Percentiles rank a stretch among this genome's conserved stretches.
These are phyloP conservation scores for Asparagopsis taxiformis DNA, from an alignment of 31 red algal genomes.

Conservation along the genomic window DNA sequence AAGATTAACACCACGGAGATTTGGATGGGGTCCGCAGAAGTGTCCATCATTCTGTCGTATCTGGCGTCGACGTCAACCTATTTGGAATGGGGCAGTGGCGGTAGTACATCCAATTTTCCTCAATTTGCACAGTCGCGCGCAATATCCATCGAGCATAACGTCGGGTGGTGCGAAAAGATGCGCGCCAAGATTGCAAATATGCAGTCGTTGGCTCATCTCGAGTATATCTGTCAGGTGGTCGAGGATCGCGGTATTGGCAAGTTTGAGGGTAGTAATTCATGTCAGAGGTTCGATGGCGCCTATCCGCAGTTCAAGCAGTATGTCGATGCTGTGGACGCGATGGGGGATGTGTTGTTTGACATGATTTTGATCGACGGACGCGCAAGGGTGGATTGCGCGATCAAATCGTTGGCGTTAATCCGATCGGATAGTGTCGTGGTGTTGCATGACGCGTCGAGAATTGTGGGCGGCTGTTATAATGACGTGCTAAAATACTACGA, in stretches of 20 bases:
- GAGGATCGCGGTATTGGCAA: conserved; percentile 30
- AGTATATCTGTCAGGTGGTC: conserved; percentile 27
- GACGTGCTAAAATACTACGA: conserved; percentile 23
- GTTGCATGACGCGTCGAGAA: conserved; percentile 45
- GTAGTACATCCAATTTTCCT: conserved; percentile 38
- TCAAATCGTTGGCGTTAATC: conserved; percentile 57
- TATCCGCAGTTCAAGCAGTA: conserved; percentile 35
- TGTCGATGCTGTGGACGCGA: conserved; percentile 25
- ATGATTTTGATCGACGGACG: conserved; percentile 57
- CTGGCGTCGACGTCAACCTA: conserved; percentile 3
- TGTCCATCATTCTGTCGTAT: conserved; percentile 21
- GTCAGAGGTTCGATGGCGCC: too few relatives aligned
- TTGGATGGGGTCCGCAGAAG: conserved; percentile 29
- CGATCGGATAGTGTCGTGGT: conserved; percentile 31
- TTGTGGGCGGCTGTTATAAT: neutral
- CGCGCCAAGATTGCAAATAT: neutral
- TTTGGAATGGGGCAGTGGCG: conserved; percentile 47
- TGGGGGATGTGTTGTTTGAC: conserved; percentile 29
- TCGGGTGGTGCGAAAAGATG: conserved; percentile 22
- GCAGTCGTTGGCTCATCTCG: conserved; percentile 2
- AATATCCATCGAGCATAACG: conserved; percentile 28
- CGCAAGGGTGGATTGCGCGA: conserved; percentile 31
- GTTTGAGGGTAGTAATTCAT: too few relatives aligned
- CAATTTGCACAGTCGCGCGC: conserved; percentile 20
- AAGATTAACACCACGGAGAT: neutral